Evolutionary conservation across 2,329 filamentous ascomycete species (phyloP).

Genomic region (Epichloe baconii): DNA sequence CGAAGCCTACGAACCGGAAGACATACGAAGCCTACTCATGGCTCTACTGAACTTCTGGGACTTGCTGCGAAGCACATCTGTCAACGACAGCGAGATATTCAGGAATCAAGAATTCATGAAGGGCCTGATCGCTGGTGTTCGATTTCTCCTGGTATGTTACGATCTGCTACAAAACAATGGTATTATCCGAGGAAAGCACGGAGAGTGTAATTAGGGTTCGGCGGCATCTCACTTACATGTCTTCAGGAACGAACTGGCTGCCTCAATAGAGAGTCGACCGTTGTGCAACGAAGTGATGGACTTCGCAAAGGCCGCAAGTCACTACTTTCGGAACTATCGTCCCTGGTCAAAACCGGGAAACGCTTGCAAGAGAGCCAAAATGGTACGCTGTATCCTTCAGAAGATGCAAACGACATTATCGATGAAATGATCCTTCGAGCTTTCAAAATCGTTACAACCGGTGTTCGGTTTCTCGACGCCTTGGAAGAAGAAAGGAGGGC

Average conservation of each 20-base stretch:
- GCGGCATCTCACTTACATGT: conserved; percentile 6
- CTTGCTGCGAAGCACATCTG: conserved; percentile 62
- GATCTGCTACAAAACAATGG: background rate
- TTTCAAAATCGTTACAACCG: conserved; percentile 86
- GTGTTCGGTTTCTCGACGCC: conserved; percentile 78
- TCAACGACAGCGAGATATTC: conserved; percentile 66
- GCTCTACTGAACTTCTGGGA: conserved; percentile 90
- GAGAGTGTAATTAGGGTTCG: background rate
- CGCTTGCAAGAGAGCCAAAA: conserved; percentile 62
- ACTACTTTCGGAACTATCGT: conserved; percentile 76
- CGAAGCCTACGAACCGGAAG: conserved; percentile 80
- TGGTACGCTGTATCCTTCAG: conserved; percentile 29
- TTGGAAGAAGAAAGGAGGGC: conserved; percentile 52
- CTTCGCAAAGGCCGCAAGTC: conserved; percentile 75
- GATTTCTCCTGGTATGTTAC: conserved; percentile 67
- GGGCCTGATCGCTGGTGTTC: conserved; percentile 83
- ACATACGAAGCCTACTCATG: conserved; percentile 73
- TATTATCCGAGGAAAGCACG: background rate
- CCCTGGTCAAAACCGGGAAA: conserved; percentile 81
- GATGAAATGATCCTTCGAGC: conserved; percentile 91
- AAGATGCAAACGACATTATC: conserved; percentile 60
- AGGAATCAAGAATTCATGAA: conserved; percentile 89
- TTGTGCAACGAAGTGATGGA: conserved; percentile 62
- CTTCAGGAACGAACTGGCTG: conserved; percentile 78
- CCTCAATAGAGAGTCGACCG: conserved; percentile 64